phyloP scores from a whole-genome alignment of 495 filamentous ascomycete species.

The Annulohypoxylon moriforme region DNA sequence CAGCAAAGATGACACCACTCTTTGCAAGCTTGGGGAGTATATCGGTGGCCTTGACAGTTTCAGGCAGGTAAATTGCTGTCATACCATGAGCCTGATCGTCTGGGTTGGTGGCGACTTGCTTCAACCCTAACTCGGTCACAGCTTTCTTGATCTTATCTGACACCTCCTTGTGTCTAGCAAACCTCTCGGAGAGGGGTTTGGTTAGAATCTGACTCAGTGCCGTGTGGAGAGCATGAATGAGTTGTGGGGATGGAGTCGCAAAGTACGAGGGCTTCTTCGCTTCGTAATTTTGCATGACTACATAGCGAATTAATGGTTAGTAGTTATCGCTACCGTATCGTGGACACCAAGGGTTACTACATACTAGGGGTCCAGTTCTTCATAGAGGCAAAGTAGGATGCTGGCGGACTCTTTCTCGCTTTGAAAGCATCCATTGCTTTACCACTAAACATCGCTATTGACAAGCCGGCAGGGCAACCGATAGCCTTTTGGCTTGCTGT shows the following conservation, averaged over 20 bases:
- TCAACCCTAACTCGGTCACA: slow-evolving; percentile 80
- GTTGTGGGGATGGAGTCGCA: slow-evolving; percentile 93
- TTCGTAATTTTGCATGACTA: slow-evolving; percentile 98
- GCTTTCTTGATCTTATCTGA: slow-evolving; percentile 87
- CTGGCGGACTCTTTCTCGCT: slow-evolving; percentile 78
- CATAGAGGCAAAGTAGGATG: slow-evolving; percentile 92
- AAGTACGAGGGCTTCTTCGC: slow-evolving; percentile 97
- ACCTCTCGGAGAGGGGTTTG: slow-evolving; percentile 79
- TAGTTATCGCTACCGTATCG: slow-evolving; percentile 19
- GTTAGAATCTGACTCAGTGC: slow-evolving; percentile 88
- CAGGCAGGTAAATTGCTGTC: slow-evolving; percentile 96
- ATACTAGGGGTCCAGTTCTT: slow-evolving; percentile 95
- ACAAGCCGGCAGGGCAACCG: slow-evolving; percentile 91
- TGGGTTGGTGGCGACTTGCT: slow-evolving; percentile 83
- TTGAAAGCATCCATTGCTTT: slow-evolving; percentile 87
- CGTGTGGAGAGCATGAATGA: slow-evolving; percentile 93
- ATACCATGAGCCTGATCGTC: slow-evolving; percentile 96
- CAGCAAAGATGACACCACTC: slow-evolving; percentile 93
- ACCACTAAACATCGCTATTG: slow-evolving; percentile 90
- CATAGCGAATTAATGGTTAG: slow-evolving; percentile 26
- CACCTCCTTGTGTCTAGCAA: slow-evolving; percentile 77
- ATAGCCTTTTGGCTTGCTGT: slow-evolving; percentile 97
- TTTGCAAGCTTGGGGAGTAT: slow-evolving; percentile 87
- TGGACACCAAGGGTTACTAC: slow-evolving; percentile 21
- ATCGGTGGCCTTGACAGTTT: slow-evolving; percentile 80